phyloP scores from a whole-genome alignment of 768 basidiomycete genomes.

The Mycena albidolilacea region DNA sequence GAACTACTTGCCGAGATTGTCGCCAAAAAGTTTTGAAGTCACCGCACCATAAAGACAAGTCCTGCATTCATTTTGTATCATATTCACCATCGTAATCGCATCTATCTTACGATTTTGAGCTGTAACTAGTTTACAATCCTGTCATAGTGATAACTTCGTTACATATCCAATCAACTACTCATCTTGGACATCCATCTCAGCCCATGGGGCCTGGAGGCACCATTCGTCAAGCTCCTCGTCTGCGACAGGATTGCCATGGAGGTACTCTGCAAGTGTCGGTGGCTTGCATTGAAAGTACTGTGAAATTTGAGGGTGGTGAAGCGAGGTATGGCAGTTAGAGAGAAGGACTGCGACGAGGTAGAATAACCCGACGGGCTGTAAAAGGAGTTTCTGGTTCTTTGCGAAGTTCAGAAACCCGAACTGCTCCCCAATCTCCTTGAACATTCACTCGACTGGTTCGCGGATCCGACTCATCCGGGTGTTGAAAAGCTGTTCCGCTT shows the following conservation, averaged over 20 bases:
- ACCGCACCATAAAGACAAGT: neutral
- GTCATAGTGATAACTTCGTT: neutral
- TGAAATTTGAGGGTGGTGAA: neutral
- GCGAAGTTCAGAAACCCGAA: neutral
- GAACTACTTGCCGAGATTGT: neutral
- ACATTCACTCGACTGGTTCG: neutral
- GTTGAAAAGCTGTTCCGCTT: neutral
- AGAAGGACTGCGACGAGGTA: neutral
- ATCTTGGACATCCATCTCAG: neutral
- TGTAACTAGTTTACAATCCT: neutral
- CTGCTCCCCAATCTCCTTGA: neutral
- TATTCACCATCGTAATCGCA: neutral
- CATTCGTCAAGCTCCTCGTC: neutral
- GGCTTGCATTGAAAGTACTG: neutral
- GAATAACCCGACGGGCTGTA: neutral
- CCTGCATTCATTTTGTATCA: neutral
- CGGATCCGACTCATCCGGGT: neutral
- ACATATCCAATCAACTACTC: neutral
- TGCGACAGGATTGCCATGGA: neutral
- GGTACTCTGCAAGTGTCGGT: neutral
- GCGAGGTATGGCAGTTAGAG: neutral
- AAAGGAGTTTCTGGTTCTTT: neutral
- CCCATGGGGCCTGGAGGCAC: neutral
- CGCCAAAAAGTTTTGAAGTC: neutral
- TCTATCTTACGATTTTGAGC: neutral